Base-by-base conservation (phyloP, 495 filamentous ascomycete genomes). In the Cudoniella acicularis region DNA sequence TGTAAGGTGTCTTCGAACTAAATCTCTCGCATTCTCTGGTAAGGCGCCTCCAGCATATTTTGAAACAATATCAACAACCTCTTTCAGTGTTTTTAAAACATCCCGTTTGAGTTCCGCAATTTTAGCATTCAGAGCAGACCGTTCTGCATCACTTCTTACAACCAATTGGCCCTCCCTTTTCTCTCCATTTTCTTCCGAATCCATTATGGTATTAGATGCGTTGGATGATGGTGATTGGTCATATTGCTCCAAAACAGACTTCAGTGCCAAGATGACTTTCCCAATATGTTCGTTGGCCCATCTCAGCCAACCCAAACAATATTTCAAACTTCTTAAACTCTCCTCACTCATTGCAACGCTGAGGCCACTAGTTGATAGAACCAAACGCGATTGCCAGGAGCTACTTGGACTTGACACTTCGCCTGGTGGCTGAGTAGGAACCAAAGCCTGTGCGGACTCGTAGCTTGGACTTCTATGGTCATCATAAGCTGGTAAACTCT, bases 301-400 rank as follows among this genome's bases (percentile, higher is more conserved):
- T 45, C 82, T 79, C n/a, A 96, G 76, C 77, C 87, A 86, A 18
- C 79, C 77, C 16, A 96, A 74, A 63, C 89, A 94, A 63, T 86
- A 90, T 64, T 86, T 87, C 23, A 98, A 75, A 57, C 83, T 89
- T 11, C 81, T 77, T 11, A 95, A 73, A 47, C 87, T 92, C 64
- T 91, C 87, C 20, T 95, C 89, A 64, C 85, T 92, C 79, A 98
- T 89, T 0, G 93, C 91, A 18, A 92, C 86, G 27, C 90, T 87
- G 1, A 97, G 76, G 0, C 90, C 91, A 0, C 89, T 92, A 0
- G 92, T 95, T 13, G 85, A 86, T 59, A 95, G 85, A 20, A 95
- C 83, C 13, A 98, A 75, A 36, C 89, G 83, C 10, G 86, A 87
- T 64, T 87, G 84, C 91, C 90, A 95, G 1, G 61, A 62, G 21